Evolutionary conservation across 768 basidiomycete genomes (phyloP), one percentile per base, ranked within the genome.

Genomic region (Amanita rubescens): DNA sequence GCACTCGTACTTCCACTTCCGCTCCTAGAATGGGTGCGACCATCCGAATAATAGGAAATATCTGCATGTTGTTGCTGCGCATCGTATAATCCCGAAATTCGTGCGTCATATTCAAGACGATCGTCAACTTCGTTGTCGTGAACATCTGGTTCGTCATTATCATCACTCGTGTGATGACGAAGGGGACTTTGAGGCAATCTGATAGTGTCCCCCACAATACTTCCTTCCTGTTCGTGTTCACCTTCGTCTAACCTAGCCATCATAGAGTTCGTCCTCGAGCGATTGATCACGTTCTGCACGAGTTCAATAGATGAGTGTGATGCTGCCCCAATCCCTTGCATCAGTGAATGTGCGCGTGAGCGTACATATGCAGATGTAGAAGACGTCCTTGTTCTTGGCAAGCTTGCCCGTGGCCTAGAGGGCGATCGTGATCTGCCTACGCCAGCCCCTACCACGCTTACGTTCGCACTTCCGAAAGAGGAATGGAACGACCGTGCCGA

Each of bases 221-320:
- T 50, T 14, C 49, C 49, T 39, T 50, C 49, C 22, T 50, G 49
- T 24, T 49, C 47, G 12, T 49, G 47, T 10, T 63, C 62, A 44
- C 80, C 80, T 53, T 84, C 82, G 56, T 82, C 80, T n/a, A 86
- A 70, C 53, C 84, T 69, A 5, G 78, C 80, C 75, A 81, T 80
- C n/a, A 80, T 80, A n/a, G 84, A 84, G 58, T 83, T 80, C 32
- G 84, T 73, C 47, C 46, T 48, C 17, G 54, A 41, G 10, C 46
- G 24, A 15, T 41, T 54, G 20, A 69, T 65, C 3, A 72, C 72
- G 3, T 64, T 65, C 55, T 75, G 73, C 15, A 81, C 79, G 11
- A 80, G 71, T 30, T 83, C 82, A 35, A 85, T 60, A 25, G 82
- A 84, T 0, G 80, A 80, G 34, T 77, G 71, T 7, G 82, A 83